Evolutionary conservation across 2,329 filamentous ascomycete genomes (phyloP).

Genomic region (Aspergillus ochraceoroseus): DNA sequence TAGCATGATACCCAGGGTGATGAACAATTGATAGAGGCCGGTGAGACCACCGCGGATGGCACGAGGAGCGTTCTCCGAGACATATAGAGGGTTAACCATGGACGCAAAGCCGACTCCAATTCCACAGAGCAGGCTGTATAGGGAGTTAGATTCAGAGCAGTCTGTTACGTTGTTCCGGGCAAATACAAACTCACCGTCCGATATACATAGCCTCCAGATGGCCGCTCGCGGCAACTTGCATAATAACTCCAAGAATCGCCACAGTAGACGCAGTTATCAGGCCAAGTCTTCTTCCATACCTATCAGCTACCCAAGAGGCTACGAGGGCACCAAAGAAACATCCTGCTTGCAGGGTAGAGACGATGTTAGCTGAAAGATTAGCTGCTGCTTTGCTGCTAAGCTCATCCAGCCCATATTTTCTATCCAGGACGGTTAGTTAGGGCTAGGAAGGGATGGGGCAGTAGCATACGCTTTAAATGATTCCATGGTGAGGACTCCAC

Average conservation of each 20-base stretch:
- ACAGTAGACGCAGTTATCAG: conserved; percentile 56
- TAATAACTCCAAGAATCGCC: conserved; percentile 57
- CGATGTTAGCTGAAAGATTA: conserved; percentile 62
- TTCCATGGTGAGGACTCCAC: conserved; percentile 60
- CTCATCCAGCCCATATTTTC: conserved; percentile 51
- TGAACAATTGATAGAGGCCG: conserved; percentile 58
- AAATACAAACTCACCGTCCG: conserved; percentile 49
- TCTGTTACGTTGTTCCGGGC: background rate
- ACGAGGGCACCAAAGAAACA: conserved; percentile 61
- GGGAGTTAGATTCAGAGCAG: background rate
- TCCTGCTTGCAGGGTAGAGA: conserved; percentile 65
- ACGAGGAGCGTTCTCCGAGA: conserved; percentile 57
- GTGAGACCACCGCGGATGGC: conserved; percentile 57
- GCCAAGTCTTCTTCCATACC: conserved; percentile 52
- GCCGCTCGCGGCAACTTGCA: conserved; percentile 60
- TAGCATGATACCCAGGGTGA: conserved; percentile 45
- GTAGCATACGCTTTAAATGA: conserved; percentile 51
- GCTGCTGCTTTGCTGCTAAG: conserved; percentile 43
- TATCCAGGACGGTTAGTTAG: conserved; percentile 23
- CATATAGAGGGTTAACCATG: conserved; percentile 58
- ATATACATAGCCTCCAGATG: conserved; percentile 60
- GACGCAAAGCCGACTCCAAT: conserved; percentile 49
- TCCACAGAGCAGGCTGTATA: conserved; percentile 9
- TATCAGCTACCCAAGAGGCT: conserved; percentile 39
- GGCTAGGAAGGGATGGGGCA: background rate